A percentile compares a stretch with the other conserved stretches of the same genome.
phyloP scores from a whole-genome alignment of 371 early-diverging fungal species.

The Smittium mucronatum region DNA sequence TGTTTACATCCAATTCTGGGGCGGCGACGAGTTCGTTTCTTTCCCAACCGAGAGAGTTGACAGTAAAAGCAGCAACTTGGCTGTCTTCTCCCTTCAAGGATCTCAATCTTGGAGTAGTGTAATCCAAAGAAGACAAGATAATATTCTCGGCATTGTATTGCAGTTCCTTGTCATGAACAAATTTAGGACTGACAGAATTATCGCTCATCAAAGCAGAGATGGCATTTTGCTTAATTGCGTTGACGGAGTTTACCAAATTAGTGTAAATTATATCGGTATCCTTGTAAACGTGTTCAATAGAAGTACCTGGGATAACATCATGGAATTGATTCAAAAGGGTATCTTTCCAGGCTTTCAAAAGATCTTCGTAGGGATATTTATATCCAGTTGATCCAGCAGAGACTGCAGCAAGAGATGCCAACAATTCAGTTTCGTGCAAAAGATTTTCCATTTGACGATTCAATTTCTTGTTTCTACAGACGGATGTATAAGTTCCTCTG shows the following conservation, averaged over 20 bases:
- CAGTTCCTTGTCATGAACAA: background rate
- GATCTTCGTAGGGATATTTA: constrained; percentile 53
- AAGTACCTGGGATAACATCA: constrained; percentile 89
- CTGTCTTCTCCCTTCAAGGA: background rate
- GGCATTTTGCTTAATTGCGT: constrained; percentile 2
- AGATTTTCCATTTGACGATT: constrained; percentile 78
- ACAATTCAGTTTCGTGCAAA: constrained; percentile 69
- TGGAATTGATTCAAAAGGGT: constrained; percentile 93
- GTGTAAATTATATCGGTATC: constrained; percentile 56
- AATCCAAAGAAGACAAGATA: background rate
- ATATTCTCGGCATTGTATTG: background rate
- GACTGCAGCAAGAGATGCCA: constrained; percentile 29
- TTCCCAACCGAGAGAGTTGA: constrained; percentile 73
- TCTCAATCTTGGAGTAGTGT: background rate
- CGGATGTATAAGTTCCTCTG: constrained; percentile 92
- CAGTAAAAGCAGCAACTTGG: constrained; percentile 36
- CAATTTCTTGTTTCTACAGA: constrained; percentile 65
- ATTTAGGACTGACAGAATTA: background rate
- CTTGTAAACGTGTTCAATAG: constrained; percentile 75
- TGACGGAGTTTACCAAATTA: constrained; percentile 17
- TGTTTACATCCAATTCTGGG: constrained; percentile 25
- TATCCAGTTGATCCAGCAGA: constrained; percentile 7
- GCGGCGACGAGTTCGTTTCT: constrained; percentile 55
- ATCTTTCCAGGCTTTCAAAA: constrained; percentile 80
- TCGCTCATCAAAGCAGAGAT: background rate